phyloP scores from a whole-genome alignment of 2,329 filamentous ascomycete species.

The Knufia fluminis region DNA sequence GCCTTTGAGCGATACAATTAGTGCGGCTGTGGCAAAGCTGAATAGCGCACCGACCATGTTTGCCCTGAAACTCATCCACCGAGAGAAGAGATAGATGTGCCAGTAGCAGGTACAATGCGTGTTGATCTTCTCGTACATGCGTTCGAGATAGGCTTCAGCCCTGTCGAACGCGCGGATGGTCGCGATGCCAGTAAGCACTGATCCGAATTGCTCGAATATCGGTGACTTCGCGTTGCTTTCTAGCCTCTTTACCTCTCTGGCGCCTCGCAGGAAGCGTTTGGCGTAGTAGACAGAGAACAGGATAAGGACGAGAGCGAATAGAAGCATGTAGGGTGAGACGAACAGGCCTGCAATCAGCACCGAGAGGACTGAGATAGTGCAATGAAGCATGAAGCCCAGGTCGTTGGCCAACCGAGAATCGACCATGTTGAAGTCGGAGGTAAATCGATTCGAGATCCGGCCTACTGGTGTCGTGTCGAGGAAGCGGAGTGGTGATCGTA shows the following conservation, averaged over 20 bases:
- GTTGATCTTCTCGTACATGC: conserved; percentile 63
- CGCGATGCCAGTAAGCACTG: conserved; percentile 60
- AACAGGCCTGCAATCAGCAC: conserved; percentile 59
- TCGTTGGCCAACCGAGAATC: conserved; percentile 59
- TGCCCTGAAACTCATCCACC: conserved; percentile 70
- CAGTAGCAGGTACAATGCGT: conserved; percentile 56
- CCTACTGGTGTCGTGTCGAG: conserved; percentile 71
- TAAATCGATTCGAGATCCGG: conserved; percentile 68
- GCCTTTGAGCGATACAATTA: conserved; percentile 52
- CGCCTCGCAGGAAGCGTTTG: conserved; percentile 56
- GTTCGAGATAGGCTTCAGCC: conserved; percentile 53
- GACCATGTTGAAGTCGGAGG: conserved; percentile 64
- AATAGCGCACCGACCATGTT: conserved; percentile 60
- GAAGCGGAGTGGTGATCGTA: conserved; percentile 68
- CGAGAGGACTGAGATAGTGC: conserved; percentile 53
- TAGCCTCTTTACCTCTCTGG: conserved; percentile 65
- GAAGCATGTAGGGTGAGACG: conserved; percentile 57
- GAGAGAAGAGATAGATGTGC: conserved; percentile 63
- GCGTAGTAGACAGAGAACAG: conserved; percentile 50
- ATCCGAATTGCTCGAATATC: conserved; percentile 70
- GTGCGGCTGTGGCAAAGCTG: conserved; percentile 52
- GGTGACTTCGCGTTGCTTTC: conserved; percentile 70
- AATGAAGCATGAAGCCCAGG: conserved; percentile 50
- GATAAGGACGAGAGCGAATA: conserved; percentile 52
- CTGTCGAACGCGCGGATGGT: conserved; percentile 72